Conservation (phyloP, 73 alveolate genomes). For the Paramecium caudatum region DNA sequence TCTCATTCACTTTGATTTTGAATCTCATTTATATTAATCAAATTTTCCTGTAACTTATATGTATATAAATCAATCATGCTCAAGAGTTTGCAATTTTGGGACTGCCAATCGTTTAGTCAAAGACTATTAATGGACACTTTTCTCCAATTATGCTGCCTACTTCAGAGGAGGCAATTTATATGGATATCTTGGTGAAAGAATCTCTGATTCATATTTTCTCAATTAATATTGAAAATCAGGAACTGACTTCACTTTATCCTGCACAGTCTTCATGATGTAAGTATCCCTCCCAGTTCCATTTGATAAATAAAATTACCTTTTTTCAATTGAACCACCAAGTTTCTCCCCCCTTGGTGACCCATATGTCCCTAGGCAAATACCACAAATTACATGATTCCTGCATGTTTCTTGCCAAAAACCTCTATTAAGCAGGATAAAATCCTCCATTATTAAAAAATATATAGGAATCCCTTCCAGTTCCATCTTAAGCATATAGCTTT, state of each 20-base stretch:
- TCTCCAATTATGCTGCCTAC: background rate
- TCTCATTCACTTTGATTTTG: constrained; percentile 91
- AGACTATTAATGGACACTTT: background rate
- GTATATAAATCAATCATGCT: constrained; percentile 16
- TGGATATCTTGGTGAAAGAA: constrained; percentile 20
- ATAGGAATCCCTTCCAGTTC: constrained; percentile 77
- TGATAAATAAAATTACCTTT: constrained; percentile 53
- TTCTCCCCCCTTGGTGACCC: constrained; percentile 6
- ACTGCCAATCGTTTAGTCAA: constrained; percentile 31
- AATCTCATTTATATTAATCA: constrained; percentile 86
- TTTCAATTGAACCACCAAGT: background rate
- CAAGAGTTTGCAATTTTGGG: background rate
- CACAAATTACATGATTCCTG: constrained; percentile 16
- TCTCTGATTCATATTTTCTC: constrained; percentile 16
- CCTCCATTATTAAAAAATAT: constrained; percentile 73
- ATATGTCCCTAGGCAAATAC: constrained; percentile 34
- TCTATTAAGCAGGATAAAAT: constrained; percentile 60
- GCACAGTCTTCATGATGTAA: background rate
- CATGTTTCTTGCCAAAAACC: constrained; percentile 3
- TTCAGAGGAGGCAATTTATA: constrained; percentile 60
- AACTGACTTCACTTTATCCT: background rate
- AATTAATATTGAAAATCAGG: constrained; percentile 25
- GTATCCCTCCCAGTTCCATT: constrained; percentile 70
- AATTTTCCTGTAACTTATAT: constrained; percentile 26
- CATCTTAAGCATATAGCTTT: constrained; percentile 65